phyloP scores from a whole-genome alignment of 73 alveolate species.

The Paramecium octaurelia region DNA sequence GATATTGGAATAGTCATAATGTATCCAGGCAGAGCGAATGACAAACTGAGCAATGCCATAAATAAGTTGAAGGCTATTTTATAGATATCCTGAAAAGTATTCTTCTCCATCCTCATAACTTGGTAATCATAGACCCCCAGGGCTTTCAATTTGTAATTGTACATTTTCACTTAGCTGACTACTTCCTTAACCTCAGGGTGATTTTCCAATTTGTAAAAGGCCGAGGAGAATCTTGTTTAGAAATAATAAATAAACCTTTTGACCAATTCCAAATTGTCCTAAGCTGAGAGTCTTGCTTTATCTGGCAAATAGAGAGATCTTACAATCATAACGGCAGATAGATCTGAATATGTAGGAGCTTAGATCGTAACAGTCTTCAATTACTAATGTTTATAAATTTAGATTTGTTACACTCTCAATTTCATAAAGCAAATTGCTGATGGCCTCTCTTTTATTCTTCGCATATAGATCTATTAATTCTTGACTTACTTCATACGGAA shows the following conservation, averaged over 20 bases:
- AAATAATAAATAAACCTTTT: neutral
- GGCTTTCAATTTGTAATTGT: constrained; percentile 75
- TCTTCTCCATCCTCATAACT: constrained; percentile 14
- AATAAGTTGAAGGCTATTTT: neutral
- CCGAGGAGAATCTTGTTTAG: constrained; percentile 72
- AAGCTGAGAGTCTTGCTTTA: constrained; percentile 64
- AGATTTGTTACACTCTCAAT: constrained; percentile 71
- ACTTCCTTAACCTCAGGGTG: constrained; percentile 69
- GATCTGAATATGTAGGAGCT: constrained; percentile 91
- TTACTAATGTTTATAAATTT: constrained; percentile 40
- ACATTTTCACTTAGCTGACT: constrained; percentile 66
- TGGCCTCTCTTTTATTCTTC: constrained; percentile 82
- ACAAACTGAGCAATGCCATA: constrained; percentile 17
- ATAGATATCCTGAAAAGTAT: neutral
- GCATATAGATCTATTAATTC: constrained; percentile 74
- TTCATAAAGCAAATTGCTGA: constrained; percentile 72
- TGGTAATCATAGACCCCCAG: constrained; percentile 82
- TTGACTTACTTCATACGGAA: constrained; percentile 88
- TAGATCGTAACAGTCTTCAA: constrained; percentile 84
- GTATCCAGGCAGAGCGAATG: constrained; percentile 76
- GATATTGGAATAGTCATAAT: constrained; percentile 74
- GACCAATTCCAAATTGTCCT: constrained; percentile 74
- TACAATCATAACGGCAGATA: constrained; percentile 71
- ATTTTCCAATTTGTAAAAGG: constrained; percentile 72
- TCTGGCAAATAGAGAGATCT: constrained; percentile 89